Evolutionary conservation across 2,329 filamentous ascomycete species (phyloP).

Genomic region (Pseudovirgaria hyperparasitica): DNA sequence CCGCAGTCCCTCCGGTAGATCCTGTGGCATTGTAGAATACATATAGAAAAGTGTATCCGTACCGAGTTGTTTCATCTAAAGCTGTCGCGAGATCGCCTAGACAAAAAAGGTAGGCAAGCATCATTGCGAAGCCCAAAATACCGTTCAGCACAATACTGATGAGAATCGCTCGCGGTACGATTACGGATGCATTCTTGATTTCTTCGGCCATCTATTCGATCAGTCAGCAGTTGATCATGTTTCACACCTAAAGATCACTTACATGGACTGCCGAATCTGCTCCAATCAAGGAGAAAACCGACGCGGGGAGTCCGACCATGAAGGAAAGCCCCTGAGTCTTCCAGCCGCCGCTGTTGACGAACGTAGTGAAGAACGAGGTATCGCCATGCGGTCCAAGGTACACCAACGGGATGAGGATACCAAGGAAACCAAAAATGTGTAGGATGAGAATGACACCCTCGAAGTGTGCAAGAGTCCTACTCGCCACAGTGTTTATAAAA

Average conservation of each 20-base stretch:
- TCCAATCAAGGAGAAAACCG: conserved; percentile 25
- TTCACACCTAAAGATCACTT: not conserved
- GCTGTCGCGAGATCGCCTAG: conserved; percentile 17
- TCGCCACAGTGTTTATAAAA: conserved; percentile 35
- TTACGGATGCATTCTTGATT: conserved; percentile 21
- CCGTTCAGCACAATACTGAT: conserved; percentile 29
- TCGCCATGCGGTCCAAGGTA: conserved; percentile 21
- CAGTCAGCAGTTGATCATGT: too few relatives aligned
- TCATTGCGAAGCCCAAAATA: conserved; percentile 26
- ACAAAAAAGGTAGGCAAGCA: conserved; percentile 29
- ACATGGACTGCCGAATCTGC: conserved; percentile 26
- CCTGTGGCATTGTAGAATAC: conserved; percentile 29
- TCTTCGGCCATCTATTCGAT: conserved; percentile 26
- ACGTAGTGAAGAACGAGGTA: conserved; percentile 32
- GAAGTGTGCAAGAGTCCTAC: conserved; percentile 32
- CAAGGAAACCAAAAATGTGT: conserved; percentile 41
- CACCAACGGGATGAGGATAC: conserved; percentile 30
- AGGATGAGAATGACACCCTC: conserved; percentile 37
- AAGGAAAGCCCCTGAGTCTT: conserved; percentile 30
- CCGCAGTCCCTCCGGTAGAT: conserved; percentile 28
- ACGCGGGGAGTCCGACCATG: conserved; percentile 29
- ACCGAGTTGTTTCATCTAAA: conserved; percentile 7
- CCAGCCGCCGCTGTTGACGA: conserved; percentile 35
- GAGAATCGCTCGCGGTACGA: conserved; percentile 30
- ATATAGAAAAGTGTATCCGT: conserved; percentile 36